Evolutionary conservation across 768 basidiomycete species (phyloP), one percentile per base, ranked within the genome.

Genomic region (Naematelia encephala): DNA sequence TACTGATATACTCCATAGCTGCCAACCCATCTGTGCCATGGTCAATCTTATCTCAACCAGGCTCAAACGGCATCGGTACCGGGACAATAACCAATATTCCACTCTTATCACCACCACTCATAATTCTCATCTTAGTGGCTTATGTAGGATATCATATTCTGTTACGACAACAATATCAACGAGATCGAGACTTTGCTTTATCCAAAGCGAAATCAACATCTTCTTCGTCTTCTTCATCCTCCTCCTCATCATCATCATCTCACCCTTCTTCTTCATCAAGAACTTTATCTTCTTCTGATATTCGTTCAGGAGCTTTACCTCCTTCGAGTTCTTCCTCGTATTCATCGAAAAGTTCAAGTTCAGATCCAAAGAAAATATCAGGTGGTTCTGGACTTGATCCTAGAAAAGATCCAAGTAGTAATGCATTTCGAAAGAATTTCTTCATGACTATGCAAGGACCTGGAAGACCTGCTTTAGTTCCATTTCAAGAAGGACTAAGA

Each of bases 371-470:
- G 39, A 65, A 69, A 19, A 63, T 74, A 4, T 67, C 67, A 5
- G 66, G 67, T 3, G 47, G 46, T 21, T 62, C 44, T 4, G 54
- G 59, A 1, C 26, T 62, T 39, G 59, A 69, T 56, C 59, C 59
- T 10, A 55, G 51, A 19, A 64, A 67, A 26, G 67, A 74, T 49
- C 69, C 72, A 3, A 61, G 62, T 19, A 59, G 58, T 23, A 61
- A 49, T 4, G 54, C 52, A 5, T 73, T 66, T 45, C 62, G 66
- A 39, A 71, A 73, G 55, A 75, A 77, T 46, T 77, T 75, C 61
- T 75, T 77, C 46, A 43, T 77, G 59, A 77, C 76, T 0, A 77
- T 77, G 76, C 73, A 77, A 58, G 76, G 76, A 3, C 76, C 76
- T 8, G 76, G 76, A 16, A 45, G 70, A 57, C 76, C 76, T 12